These are phyloP conservation scores for Knoxdaviesia proteae DNA, from an alignment of 2,329 filamentous ascomycete genomes.

Conservation along the genomic window DNA sequence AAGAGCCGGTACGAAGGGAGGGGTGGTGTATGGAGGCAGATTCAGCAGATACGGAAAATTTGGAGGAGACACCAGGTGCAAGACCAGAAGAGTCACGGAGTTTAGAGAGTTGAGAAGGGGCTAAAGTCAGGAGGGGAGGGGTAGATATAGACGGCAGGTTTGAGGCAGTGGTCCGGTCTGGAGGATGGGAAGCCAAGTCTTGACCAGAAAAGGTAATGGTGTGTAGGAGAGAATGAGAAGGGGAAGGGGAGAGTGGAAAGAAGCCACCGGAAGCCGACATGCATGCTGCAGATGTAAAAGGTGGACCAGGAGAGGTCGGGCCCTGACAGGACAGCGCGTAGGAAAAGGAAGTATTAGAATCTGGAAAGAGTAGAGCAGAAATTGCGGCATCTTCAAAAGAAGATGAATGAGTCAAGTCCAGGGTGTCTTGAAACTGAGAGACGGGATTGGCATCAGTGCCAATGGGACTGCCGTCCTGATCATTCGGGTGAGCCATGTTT, in stretches of 20 bases:
- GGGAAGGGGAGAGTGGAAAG: background rate
- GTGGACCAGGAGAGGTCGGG: background rate
- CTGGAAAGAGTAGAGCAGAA: background rate
- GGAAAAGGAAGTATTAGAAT: background rate
- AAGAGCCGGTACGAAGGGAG: background rate
- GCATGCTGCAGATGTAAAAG: background rate
- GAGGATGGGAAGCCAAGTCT: background rate
- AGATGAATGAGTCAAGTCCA: too few relatives aligned
- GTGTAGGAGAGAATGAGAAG: background rate
- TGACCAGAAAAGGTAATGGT: too few relatives aligned
- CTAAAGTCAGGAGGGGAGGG: too few relatives aligned
- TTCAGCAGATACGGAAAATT: too few relatives aligned
- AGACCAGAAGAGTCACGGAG: too few relatives aligned
- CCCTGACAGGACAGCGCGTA: background rate
- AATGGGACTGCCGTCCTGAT: too few relatives aligned
- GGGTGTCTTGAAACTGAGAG: too few relatives aligned
- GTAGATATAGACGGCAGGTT: background rate
- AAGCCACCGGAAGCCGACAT: background rate
- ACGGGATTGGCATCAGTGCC: too few relatives aligned
- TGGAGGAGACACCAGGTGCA: too few relatives aligned
- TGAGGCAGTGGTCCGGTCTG: background rate
- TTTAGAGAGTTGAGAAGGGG: too few relatives aligned
- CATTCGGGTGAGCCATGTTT: too few relatives aligned
- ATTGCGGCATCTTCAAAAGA: background rate
- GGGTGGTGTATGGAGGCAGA: too few relatives aligned